phyloP scores from a whole-genome alignment of 2,329 filamentous ascomycete genomes.

The Aspergillus pseudoterreus region DNA sequence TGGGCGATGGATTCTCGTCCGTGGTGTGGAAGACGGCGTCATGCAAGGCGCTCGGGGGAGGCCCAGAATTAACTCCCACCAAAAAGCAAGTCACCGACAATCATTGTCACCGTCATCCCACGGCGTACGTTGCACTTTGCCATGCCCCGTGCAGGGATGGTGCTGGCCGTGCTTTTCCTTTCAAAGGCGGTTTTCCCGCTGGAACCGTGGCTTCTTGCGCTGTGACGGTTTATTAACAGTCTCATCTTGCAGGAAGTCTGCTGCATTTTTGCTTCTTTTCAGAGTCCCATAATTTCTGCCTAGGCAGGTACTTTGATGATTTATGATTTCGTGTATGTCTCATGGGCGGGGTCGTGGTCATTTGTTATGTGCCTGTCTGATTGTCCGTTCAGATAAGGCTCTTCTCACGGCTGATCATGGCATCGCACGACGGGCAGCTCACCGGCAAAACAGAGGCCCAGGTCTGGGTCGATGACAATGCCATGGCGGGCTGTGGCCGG shows the following conservation, averaged over 20 bases:
- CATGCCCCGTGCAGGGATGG: not conserved
- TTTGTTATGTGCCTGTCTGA: not conserved
- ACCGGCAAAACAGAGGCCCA: not conserved
- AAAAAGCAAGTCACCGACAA: not conserved
- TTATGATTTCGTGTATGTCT: not conserved
- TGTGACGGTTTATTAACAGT: not conserved
- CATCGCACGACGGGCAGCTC: not conserved
- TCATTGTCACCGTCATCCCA: not conserved
- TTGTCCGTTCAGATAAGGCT: no score
- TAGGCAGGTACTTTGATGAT: not conserved
- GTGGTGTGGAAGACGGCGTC: not conserved
- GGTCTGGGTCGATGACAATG: constrained; percentile 3
- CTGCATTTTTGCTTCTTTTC: not conserved
- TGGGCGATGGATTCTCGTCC: no score
- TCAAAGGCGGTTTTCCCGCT: not conserved
- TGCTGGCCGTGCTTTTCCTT: not conserved
- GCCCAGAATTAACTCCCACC: not conserved
- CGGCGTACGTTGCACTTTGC: not conserved
- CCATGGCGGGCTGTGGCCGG: constrained; percentile 16
- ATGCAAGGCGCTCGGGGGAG: not conserved
- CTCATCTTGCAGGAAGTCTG: no score
- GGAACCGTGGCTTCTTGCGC: not conserved
- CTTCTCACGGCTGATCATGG: not conserved
- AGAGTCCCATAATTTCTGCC: not conserved
- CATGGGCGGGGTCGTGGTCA: not conserved